phyloP scores from a whole-genome alignment of 495 filamentous ascomycete species.

The Tuber borchii region DNA sequence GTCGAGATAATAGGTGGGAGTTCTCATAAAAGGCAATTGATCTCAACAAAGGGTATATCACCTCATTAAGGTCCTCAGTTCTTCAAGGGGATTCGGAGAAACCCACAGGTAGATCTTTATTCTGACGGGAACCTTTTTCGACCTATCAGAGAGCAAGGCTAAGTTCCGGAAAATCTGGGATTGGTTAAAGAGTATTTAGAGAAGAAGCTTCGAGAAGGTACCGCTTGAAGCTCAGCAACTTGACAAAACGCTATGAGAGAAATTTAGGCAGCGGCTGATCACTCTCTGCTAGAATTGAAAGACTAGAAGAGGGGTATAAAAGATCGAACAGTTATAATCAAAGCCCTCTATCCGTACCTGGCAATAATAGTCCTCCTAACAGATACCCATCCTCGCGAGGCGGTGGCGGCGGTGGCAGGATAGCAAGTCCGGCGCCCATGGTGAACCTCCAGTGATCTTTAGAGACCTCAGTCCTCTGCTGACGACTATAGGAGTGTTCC shows the following conservation, averaged over 20 bases:
- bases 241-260: constrained; percentile 74
- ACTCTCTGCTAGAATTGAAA: constrained; percentile 39
- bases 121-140: constrained; percentile 80
- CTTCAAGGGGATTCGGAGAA: constrained; percentile 73
- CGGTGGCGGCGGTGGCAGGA: too few species aligned
- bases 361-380: too few species aligned
- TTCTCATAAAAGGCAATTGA: constrained; percentile 79
- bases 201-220: constrained; percentile 84
- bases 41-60: constrained; percentile 69
- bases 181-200: constrained; percentile 85
- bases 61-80: constrained; percentile 84
- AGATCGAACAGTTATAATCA: too few species aligned
- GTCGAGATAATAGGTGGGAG: constrained; percentile 80
- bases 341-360: too few species aligned
- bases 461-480: too few species aligned
- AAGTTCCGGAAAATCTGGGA: constrained; percentile 75
- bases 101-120: constrained; percentile 66
- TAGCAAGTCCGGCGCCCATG: too few species aligned
- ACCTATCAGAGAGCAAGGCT: constrained; percentile 55
- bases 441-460: too few species aligned
- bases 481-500: too few species aligned
- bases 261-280: constrained; percentile 72
- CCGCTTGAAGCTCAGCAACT: constrained; percentile 92
- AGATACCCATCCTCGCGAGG: too few species aligned
- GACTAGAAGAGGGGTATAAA: too few species aligned